These are phyloP conservation scores for Suillus paluster DNA, from an alignment of 768 basidiomycete genomes.

Conservation along the genomic window DNA sequence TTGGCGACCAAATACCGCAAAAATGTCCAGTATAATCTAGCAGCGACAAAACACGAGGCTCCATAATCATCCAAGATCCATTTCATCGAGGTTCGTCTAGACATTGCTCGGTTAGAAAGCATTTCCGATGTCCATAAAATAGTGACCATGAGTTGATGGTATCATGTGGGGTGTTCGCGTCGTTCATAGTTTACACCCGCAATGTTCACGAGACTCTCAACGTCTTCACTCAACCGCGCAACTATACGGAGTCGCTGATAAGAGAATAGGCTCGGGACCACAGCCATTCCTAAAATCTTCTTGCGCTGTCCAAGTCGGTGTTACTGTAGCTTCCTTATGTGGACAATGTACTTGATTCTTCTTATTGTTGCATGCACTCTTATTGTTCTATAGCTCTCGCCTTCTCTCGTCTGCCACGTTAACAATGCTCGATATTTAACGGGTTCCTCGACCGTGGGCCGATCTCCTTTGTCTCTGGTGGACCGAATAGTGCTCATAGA, in stretches of 20 bases:
- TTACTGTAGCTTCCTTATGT: constrained; percentile 25
- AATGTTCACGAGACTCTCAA: too few relatives aligned
- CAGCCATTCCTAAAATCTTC: neutral
- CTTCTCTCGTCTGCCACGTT: constrained; percentile 6
- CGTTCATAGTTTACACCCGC: neutral
- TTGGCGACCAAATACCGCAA: constrained; percentile 86
- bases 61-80: neutral
- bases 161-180: neutral
- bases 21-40: constrained; percentile 92
- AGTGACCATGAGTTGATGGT: neutral
- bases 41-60: constrained; percentile 57
- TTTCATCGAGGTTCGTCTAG: neutral
- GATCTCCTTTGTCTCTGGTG: constrained; percentile 24
- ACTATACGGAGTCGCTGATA: neutral
- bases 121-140: neutral
- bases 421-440: constrained; percentile 22
- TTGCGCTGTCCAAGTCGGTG: neutral
- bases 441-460: neutral
- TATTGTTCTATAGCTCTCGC: constrained; percentile 19
- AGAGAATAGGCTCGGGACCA: too few relatives aligned
- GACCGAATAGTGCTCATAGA: constrained; percentile 17
- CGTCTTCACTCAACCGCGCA: too few relatives aligned
- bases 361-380: neutral
- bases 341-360: constrained; percentile 23
- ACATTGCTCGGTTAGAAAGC: neutral